Conservation (phyloP, 1,284 basidiomycete genomes). For the Austroboletus novae-zelandiae region DNA sequence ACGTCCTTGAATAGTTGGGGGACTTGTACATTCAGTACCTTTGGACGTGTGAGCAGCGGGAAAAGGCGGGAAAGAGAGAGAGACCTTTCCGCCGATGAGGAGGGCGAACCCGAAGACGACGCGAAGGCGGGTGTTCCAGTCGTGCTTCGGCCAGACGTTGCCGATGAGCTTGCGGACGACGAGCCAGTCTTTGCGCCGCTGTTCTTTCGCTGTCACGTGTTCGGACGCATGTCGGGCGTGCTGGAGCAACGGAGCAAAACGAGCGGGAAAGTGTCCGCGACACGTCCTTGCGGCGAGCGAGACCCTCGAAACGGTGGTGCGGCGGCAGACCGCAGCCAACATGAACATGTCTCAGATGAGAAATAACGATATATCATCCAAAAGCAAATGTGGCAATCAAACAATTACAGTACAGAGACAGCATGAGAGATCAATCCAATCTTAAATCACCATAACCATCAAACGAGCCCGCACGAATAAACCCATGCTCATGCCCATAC, state of each 20-base stretch:
- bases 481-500: conserved; percentile 28
- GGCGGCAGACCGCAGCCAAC: conserved; percentile 21
- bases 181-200: conserved; percentile 66
- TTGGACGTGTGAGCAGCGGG: conserved; percentile 1
- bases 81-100: conserved; percentile 85
- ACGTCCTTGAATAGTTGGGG: conserved; percentile 94
- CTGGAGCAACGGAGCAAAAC: conserved; percentile 5
- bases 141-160: conserved; percentile 75
- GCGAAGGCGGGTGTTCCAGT: conserved; percentile 72
- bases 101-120: conserved; percentile 84
- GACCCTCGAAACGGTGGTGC: conserved; percentile 7
- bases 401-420: background rate
- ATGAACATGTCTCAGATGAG: conserved; percentile 11
- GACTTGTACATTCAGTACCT: conserved; percentile 96
- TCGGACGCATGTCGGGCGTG: conserved; percentile 2
- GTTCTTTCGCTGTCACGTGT: conserved; percentile 39
- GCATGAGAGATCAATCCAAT: background rate
- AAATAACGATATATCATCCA: background rate
- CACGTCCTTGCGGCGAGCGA: background rate
- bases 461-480: background rate
- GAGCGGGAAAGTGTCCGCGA: no score
- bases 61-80: conserved; percentile 3
- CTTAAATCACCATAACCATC: no score
- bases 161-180: conserved; percentile 62
- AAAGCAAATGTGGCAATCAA: background rate